Evolutionary conservation across 176 grass and related monocot species (phyloP).

Genomic region (Carex littledalei): DNA sequence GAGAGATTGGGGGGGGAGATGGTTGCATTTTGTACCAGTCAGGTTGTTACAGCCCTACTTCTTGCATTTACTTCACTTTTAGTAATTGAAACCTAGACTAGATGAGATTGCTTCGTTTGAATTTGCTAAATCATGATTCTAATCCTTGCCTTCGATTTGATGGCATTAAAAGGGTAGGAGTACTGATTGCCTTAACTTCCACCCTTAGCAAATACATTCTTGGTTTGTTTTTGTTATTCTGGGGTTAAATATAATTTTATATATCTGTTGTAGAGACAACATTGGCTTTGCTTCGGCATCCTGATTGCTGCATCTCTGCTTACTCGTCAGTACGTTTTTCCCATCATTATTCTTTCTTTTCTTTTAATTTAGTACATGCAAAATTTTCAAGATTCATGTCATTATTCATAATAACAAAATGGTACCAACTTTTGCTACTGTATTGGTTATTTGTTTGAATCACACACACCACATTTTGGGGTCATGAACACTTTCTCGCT

Average conservation of each 20-base stretch:
- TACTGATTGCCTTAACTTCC: neutral
- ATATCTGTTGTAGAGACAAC: constrained; percentile 68
- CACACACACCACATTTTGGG: neutral
- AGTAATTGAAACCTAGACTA: neutral
- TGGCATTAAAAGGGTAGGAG: neutral
- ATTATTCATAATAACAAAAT: neutral
- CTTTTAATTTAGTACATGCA: constrained; percentile 1
- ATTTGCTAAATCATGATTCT: neutral
- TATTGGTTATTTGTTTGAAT: constrained; percentile 2
- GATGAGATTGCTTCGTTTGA: neutral
- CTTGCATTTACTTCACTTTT: neutral
- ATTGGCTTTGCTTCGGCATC: constrained; percentile 91
- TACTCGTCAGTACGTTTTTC: constrained; percentile 70
- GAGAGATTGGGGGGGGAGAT: neutral
- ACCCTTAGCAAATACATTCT: neutral
- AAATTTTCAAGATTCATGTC: neutral
- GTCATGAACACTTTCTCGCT: neutral
- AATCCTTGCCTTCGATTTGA: neutral
- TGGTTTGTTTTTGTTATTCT: neutral
- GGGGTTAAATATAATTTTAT: constrained; percentile 7
- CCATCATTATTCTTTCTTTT: constrained; percentile 10
- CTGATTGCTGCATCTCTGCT: constrained; percentile 96
- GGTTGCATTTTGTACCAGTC: neutral
- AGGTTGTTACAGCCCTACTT: neutral
- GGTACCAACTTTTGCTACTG: neutral